Conservation (phyloP, 257 asterid species). For the Catharanthus roseus region DNA sequence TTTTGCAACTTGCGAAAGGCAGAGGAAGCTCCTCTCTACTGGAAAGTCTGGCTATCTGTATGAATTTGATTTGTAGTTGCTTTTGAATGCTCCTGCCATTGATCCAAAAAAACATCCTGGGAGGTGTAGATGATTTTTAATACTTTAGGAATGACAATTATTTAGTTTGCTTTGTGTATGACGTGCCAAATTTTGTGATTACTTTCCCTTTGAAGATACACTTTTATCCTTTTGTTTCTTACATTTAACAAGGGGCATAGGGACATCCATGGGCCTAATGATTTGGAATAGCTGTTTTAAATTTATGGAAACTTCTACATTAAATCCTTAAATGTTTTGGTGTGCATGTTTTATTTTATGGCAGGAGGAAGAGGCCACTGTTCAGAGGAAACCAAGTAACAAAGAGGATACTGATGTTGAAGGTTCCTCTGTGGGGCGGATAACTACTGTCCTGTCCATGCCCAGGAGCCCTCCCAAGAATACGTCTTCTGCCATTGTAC, state of each 20-base stretch:
- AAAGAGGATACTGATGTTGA: constrained; percentile 33
- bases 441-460: constrained; percentile 26
- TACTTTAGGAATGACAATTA: not conserved
- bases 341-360: constrained; percentile 15
- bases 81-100: not conserved
- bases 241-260: not conserved
- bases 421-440: constrained; percentile 23
- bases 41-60: not conserved
- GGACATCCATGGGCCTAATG: not conserved
- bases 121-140: not conserved
- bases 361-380: constrained; percentile 50
- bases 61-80: not conserved
- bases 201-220: not conserved
- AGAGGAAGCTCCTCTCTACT: not conserved
- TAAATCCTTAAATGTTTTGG: not conserved
- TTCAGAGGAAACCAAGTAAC: constrained; percentile 21
- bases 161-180: not conserved
- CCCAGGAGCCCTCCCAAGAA: constrained; percentile 50
- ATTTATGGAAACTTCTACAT: not conserved
- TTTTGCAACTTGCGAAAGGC: not conserved
- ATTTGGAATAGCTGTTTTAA: not conserved
- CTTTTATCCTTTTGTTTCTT: not conserved
- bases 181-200: not conserved
- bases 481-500: constrained; percentile 18
- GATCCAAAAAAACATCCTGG: not conserved